Evolutionary conservation across 768 basidiomycete genomes (phyloP), one percentile per base, ranked within the genome.

Genomic region (Daedalea quercina): DNA sequence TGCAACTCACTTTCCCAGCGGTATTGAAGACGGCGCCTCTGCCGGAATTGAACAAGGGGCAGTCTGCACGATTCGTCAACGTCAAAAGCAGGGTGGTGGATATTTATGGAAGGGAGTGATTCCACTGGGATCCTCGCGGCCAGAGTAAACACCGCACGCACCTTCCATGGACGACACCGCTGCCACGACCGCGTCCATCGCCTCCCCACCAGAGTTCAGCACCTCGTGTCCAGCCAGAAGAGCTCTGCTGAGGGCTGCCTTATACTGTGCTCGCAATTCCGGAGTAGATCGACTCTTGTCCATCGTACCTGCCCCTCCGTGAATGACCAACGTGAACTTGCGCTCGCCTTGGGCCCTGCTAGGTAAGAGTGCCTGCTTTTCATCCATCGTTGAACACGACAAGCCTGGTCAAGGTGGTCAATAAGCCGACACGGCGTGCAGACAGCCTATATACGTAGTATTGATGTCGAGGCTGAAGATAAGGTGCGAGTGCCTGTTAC

Each of bases 21-120:
- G 77, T 69, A 58, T 91, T 92, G 71, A 90, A 92, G 17, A 92
- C 89, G 9, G 90, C 85, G 3, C 90, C 90, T 60, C 85, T 87
- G 19, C 80, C 88, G 25, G 82, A 70, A 59, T 92, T 92, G 70
- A 92, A 91, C 17, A 92, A 68, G 8, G 86, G 82, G 54, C 76
- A 80, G 60, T 92, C 89, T 90, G 49, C n/a, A 31, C 8, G 43
- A 22, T n/a, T n/a, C n/a, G n/a, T n/a, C n/a, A n/a, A n/a, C n/a
- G n/a, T n/a, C n/a, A n/a, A n/a, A n/a, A n/a, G n/a, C n/a, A n/a
- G n/a, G n/a, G n/a, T n/a, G n/a, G n/a, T n/a, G n/a, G n/a, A n/a
- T n/a, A n/a, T n/a, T n/a, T n/a, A n/a, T n/a, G n/a, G n/a, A n/a
- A n/a, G n/a, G n/a, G n/a, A n/a, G n/a, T n/a, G n/a, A n/a, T n/a